Base-by-base conservation (phyloP, 768 basidiomycete genomes). In the Astraeus odoratus region DNA sequence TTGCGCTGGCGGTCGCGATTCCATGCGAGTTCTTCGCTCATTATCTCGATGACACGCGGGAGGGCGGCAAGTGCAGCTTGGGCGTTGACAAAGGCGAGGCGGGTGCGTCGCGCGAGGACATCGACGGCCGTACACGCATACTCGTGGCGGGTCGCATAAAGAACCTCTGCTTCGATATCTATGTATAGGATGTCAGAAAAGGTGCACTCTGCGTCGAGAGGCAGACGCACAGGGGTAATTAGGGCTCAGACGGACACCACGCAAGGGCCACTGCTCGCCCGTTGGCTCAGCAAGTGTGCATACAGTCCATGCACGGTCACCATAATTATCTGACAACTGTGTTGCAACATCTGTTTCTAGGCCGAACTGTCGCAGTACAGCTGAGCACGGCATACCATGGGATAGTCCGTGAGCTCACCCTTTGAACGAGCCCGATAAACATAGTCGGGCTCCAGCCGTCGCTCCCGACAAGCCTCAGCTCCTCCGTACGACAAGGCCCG, bases 221-320 rank as follows among this genome's bases (percentile, higher is more conserved):
- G 25, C 19, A 24, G 3, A 60, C 79, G 33, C 62, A 86, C 84
- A 94, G 39, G 93, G 83, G 59, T 95, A 91, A 46, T 75, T 72
- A 3, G 77, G 65, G 24, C 70, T 73, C 18, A 99, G 69, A 4
- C 85, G 75, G 43, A 77, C 72, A 20, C 92, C 94, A 57, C 94
- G 82, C 9, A 92, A 66, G n/a, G 93, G 92, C 91, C 87, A 94
- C 9, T 70, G 73, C 44, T 74, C 72, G 23, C 86, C 86, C 0
- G 89, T 92, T 3, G 82, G 78, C 40, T 81, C 73, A 1, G 87
- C 84, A 46, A 93, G 76, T 0, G 81, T 78, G 55, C 85, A 87
- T 0, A 98, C 89, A 0, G 86, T 86, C 95, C 95, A 98, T 1
- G 95, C 93, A 42, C 93, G 85, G 65, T 96, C 93, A 20, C 95